Percentiles rank a stretch among this genome's conserved stretches.
Conservation (phyloP, 2,329 filamentous ascomycete species). For the Fusarium sp. region DNA sequence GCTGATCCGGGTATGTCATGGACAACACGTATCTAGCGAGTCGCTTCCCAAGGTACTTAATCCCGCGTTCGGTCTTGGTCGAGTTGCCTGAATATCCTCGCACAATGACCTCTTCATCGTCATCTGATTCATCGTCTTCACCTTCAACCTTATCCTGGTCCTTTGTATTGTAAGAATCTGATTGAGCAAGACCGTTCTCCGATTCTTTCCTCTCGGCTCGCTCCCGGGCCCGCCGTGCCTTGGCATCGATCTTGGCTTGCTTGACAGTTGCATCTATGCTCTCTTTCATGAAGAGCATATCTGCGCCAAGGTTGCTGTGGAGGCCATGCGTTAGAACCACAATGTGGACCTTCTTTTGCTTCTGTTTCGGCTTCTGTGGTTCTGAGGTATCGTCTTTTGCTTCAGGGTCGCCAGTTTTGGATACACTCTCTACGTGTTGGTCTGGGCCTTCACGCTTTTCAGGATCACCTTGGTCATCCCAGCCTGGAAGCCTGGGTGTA, state of each 20-base stretch:
- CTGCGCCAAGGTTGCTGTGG: conserved; percentile 93
- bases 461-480: conserved; percentile 58
- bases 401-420: conserved; percentile 49
- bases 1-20: conserved; percentile 94
- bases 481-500: conserved; percentile 82
- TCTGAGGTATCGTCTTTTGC: conserved; percentile 40
- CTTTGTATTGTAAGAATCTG: conserved; percentile 32
- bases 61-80: conserved; percentile 90
- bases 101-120: conserved; percentile 88
- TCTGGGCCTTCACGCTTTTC: conserved; percentile 42
- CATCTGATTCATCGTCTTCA: conserved; percentile 60
- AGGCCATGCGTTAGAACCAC: conserved; percentile 94
- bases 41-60: conserved; percentile 96
- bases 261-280: conserved; percentile 88
- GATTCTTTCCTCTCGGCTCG: conserved; percentile 48
- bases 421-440: conserved; percentile 49
- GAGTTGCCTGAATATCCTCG: conserved; percentile 91
- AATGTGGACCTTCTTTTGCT: conserved; percentile 84
- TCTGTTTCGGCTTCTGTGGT: conserved; percentile 62
- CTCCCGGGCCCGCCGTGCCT: conserved; percentile 66
- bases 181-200: conserved; percentile 10
- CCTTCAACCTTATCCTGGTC: conserved; percentile 53
- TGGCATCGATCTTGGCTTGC: conserved; percentile 77
- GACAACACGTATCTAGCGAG: conserved; percentile 90
- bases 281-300: conserved; percentile 98